These are phyloP conservation scores for Ilex asprella DNA, from an alignment of 257 asterid species.

Conservation along the genomic window DNA sequence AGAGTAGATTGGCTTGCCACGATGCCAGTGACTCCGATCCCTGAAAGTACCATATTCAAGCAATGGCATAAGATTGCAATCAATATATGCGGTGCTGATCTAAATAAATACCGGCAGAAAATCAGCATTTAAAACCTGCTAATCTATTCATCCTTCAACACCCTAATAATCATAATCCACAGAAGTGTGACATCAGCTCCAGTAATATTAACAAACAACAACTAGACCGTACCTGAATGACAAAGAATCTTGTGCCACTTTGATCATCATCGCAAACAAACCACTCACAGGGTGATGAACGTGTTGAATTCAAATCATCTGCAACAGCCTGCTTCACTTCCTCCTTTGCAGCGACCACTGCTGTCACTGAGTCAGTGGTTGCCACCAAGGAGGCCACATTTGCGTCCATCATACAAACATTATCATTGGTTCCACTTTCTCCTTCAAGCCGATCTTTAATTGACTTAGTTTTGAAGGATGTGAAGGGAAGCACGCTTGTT, in stretches of 20 bases:
- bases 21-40: conserved; percentile 95
- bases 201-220: not conserved
- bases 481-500: conserved; percentile 57
- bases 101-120: no score
- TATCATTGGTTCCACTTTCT: conserved; percentile 12
- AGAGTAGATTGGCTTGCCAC: conserved; percentile 93
- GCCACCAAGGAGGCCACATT: conserved; percentile 73
- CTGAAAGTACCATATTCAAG: conserved; percentile 28
- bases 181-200: not conserved
- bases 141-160: not conserved
- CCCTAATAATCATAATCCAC: not conserved
- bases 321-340: conserved; percentile 98
- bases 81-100: not conserved
- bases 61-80: not conserved
- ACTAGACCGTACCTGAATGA: conserved; percentile 57
- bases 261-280: conserved; percentile 83
- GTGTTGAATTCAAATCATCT: conserved; percentile 71
- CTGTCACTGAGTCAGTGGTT: conserved; percentile 82
- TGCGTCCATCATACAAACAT: conserved; percentile 25
- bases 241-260: conserved; percentile 69
- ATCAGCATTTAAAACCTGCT: not conserved
- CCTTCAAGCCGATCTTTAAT: conserved; percentile 20
- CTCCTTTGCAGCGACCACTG: conserved; percentile 97
- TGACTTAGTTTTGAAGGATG: conserved; percentile 27
- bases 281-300: conserved; percentile 92